A percentile compares a stretch with the other conserved stretches of the same genome.
These are phyloP conservation scores for Suillus luteus DNA, from an alignment of 768 basidiomycete genomes.

Conservation along the genomic window DNA sequence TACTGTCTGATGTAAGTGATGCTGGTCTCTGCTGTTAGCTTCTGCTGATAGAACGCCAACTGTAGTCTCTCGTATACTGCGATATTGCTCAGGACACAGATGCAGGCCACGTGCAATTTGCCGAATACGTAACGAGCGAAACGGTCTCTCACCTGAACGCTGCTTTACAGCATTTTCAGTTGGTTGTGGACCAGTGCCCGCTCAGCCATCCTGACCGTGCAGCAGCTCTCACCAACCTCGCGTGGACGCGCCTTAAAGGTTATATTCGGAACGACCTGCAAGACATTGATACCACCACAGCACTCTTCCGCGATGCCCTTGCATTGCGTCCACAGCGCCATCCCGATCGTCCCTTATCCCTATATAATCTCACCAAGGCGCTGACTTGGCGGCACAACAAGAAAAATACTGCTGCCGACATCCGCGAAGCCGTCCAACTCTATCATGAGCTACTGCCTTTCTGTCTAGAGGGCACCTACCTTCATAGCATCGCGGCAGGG, in stretches of 20 bases:
- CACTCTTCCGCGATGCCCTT: background rate
- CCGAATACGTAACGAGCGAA: background rate
- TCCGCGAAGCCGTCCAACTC: too few species aligned
- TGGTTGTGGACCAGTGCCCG: background rate
- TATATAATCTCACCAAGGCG: background rate
- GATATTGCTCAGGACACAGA: background rate
- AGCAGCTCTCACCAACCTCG: constrained; percentile 6
- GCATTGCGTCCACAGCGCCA: background rate
- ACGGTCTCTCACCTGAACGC: background rate
- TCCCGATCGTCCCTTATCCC: background rate
- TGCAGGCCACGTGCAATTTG: background rate
- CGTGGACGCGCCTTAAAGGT: background rate
- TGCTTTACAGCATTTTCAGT: background rate
- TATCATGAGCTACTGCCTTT: too few species aligned
- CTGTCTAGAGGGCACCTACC: background rate
- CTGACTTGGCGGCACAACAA: background rate
- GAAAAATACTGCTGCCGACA: background rate
- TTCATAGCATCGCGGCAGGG: background rate
- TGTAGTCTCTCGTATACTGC: background rate
- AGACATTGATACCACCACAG: background rate
- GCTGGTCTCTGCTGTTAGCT: background rate
- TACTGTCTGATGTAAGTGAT: background rate
- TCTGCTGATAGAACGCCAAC: background rate
- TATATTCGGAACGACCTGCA: background rate
- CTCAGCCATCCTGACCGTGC: background rate